Evolutionary conservation across 148 eudicot genomes (phyloP), one percentile per base, ranked within the genome.

Genomic region (Polygonum aviculare): DNA sequence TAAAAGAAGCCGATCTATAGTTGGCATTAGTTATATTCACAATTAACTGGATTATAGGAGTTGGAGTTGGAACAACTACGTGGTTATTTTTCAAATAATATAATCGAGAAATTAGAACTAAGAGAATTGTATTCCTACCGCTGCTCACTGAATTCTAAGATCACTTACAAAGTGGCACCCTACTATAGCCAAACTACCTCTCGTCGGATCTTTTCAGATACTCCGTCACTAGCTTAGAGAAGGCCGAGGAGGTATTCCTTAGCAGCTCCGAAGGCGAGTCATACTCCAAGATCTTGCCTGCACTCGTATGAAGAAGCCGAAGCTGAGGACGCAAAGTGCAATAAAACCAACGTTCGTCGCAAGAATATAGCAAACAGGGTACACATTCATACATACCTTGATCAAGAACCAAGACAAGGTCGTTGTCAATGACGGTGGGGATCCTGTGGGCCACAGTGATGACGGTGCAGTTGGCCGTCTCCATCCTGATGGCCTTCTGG

Each of bases 331-430:
- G 7, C 41, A 39, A 39, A 39, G 7, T 4, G 7, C 41, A 39
- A 39, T 2, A 39, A 39, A 39, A 39, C 6, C 4, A 39, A 39
- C 4, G 41, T 39, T 2, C 41, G 3, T 39, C 7, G 41, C 3
- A 39, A 7, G 31, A 26, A 26, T 26, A 26, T 26, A 26, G 31
- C 31, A 1, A 26, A 26, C 31, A 26, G 31, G 31, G 31, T 26
- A 26, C 31, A 26, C 41, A n/a, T n/a, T 1, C 52, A 16, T 49
- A 49, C 52, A 79, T 79, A 90, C 98, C 98, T 87, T 91, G 87
- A 78, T 90, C 97, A 51, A 94, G 97, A 81, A 94, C 95, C 60
- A 94, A 79, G 80, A 91, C 95, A n/a, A 91, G 90, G 71, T 94
- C 95, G 73, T 87, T 87, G 82, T 91, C 97, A n/a, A 90, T 86